Base-by-base conservation (phyloP, 352 stramenopile genomes). In the Phytophthora quininea region DNA sequence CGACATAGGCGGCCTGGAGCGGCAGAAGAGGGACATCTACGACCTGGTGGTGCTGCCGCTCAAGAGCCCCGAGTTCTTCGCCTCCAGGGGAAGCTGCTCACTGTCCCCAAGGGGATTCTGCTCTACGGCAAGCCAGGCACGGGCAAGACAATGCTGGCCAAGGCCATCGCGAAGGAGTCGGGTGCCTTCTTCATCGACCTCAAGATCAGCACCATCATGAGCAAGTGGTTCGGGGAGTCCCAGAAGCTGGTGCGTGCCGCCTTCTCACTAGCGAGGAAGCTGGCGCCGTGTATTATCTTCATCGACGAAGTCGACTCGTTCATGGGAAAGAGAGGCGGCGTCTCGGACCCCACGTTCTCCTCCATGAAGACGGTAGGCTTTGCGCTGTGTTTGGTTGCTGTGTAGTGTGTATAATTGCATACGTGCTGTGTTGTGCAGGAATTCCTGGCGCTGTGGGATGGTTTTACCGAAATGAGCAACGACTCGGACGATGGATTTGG, bases 371-470 rank as follows among this genome's bases (percentile, higher is more conserved):
- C 89, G 59, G 84, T 91, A 62, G 55, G 69, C 46, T 27, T n/a
- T 27, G 4, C 8, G 2, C 14, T 29, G 40, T 9, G 2, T 37
- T 49, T 14, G 45, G 29, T 45, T 48, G 14, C 3, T 32, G 15
- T 49, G 7, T 8, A 35, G 24, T 38, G 51, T 58, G 3, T 62
- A 15, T 70, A 42, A 80, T 37, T 27, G 57, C 31, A 29, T 60
- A 40, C 73, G 27, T 1, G 19, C 37, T 37, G 48, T 24, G 14
- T 55, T 1, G 57, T 64, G 9, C 52, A 93, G 84, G 97, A 99
- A 86, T 99, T 99, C 74, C 83, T 99, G 74, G 98, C 95, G n/a
- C 80, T 99, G 9, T 99, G 97, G 97, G 97, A 99, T 69, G 97
- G 97, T 30, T 94, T 99, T 48, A 92, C 77, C n/a, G 86, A 96